A percentile compares a stretch with the other conserved stretches of the same genome.
Conservation (phyloP, 2,329 filamentous ascomycete genomes). For the Talaromyces sp. region DNA sequence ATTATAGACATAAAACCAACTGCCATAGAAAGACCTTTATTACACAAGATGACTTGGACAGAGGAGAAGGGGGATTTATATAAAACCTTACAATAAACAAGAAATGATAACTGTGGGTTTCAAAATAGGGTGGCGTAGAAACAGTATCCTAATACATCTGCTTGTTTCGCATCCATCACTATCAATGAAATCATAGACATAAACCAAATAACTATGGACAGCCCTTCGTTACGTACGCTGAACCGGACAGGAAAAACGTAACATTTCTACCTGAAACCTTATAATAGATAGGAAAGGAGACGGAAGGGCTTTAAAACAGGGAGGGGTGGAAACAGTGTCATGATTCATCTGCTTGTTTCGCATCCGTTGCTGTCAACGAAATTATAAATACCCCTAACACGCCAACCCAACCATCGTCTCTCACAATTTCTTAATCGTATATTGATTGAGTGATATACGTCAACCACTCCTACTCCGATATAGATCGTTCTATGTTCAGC, state of each 20-base stretch:
- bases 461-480: not conserved
- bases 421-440: not conserved
- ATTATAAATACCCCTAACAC: not conserved
- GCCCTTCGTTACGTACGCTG: not conserved
- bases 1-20: not conserved
- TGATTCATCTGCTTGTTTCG: not conserved
- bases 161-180: too few relatives aligned
- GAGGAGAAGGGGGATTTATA: too few relatives aligned
- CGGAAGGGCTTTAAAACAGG: not conserved
- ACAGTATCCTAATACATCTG: too few relatives aligned
- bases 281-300: not conserved
- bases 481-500: not conserved
- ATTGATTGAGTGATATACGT: not conserved
- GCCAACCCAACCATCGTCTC: not conserved
- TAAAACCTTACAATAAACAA: too few relatives aligned
- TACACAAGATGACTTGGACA: too few relatives aligned
- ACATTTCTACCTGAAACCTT: not conserved
- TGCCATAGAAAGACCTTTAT: too few relatives aligned
- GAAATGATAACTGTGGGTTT: too few relatives aligned
- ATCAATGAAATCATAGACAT: too few relatives aligned
- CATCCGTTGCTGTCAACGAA: not conserved
- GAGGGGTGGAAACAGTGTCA: not conserved
- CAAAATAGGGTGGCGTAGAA: too few relatives aligned
- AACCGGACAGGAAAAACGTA: not conserved
- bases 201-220: not conserved